phyloP scores from a whole-genome alignment of 2,329 filamentous ascomycete genomes.

The Ascochyta fabae region DNA sequence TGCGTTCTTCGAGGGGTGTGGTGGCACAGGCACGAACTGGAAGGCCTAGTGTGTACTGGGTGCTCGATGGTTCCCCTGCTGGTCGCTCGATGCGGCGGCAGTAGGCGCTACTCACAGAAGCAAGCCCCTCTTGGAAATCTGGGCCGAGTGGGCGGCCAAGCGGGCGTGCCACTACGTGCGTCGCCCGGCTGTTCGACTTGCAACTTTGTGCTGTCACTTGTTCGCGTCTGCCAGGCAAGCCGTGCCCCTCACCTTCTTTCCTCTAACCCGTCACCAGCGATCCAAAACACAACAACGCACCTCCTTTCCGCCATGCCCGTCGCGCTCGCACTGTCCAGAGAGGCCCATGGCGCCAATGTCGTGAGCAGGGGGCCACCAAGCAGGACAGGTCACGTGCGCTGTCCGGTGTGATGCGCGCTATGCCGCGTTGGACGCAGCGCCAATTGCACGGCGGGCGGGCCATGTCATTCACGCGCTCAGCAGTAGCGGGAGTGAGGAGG shows the following conservation, averaged over 20 bases:
- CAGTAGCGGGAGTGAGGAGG: constrained; percentile 19
- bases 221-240: constrained; percentile 23
- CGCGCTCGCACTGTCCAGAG: neutral
- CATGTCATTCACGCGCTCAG: constrained; percentile 22
- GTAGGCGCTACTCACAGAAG: neutral
- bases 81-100: constrained; percentile 3
- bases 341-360: constrained; percentile 8
- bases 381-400: constrained; percentile 7
- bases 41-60: neutral
- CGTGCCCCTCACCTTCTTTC: constrained; percentile 29
- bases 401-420: constrained; percentile 7
- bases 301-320: neutral
- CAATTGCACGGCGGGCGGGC: constrained; percentile 23
- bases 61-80: neutral
- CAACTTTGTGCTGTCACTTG: constrained; percentile 29
- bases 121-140: constrained; percentile 1
- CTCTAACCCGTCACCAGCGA: constrained; percentile 9
- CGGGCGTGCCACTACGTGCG: neutral
- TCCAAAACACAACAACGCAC: neutral
- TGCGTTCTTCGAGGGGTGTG: neutral
- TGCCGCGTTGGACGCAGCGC: constrained; percentile 11
- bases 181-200: constrained; percentile 21
- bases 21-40: constrained; percentile 2
- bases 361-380: constrained; percentile 9
- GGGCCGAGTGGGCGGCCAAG: neutral